Conservation (phyloP, 371 early-diverging fungal genomes). For the Antonospora locustae region DNA sequence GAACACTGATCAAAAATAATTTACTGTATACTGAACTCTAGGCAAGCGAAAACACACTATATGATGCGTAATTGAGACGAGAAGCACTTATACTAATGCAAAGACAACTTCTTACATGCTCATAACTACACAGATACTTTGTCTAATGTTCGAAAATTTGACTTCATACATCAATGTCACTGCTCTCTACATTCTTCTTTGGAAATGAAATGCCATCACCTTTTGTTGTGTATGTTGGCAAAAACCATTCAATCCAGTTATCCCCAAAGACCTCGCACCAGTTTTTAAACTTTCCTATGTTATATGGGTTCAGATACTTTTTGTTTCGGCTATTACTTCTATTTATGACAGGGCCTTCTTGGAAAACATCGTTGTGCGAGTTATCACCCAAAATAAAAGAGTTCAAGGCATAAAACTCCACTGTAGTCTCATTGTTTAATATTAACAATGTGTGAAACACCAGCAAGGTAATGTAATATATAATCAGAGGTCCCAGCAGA, state of each 20-base stretch:
- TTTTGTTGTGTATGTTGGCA: constrained; percentile 49
- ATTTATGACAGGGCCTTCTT: constrained; percentile 65
- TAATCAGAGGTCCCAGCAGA: constrained; percentile 60
- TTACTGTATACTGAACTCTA: too few relatives aligned
- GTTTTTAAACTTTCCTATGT: constrained; percentile 66
- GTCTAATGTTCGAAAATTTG: background rate
- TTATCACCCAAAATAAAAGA: constrained; percentile 33
- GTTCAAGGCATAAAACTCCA: constrained; percentile 59
- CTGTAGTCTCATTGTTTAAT: constrained; percentile 73
- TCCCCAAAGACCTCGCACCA: constrained; percentile 64
- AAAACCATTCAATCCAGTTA: constrained; percentile 56
- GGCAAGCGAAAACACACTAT: too few relatives aligned
- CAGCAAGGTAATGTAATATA: constrained; percentile 62
- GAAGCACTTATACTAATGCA: too few relatives aligned
- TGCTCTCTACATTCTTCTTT: constrained; percentile 24
- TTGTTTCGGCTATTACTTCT: constrained; percentile 57
- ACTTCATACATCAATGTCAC: background rate
- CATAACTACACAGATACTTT: too few relatives aligned
- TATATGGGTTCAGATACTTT: constrained; percentile 68
- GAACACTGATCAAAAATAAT: too few relatives aligned
- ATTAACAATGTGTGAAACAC: constrained; percentile 67
- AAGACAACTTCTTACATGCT: too few relatives aligned
- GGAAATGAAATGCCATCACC: constrained; percentile 52
- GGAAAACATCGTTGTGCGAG: constrained; percentile 53
- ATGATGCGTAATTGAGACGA: too few relatives aligned